Evolutionary conservation across 495 filamentous ascomycete species (phyloP).

Genomic region (Lophiotrema nucula): DNA sequence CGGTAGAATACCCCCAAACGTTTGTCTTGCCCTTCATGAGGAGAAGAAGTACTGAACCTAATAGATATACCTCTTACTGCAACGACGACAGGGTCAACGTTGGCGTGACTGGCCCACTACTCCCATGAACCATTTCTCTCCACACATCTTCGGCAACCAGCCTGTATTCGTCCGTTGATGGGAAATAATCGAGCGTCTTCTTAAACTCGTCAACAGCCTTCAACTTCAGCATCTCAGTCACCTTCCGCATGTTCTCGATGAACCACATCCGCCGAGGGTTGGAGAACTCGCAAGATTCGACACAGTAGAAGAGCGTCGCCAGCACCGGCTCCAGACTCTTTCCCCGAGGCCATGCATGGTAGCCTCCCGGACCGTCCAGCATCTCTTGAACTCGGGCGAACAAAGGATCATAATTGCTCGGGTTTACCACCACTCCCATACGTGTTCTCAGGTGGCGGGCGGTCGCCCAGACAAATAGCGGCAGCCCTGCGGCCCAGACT

Average conservation of each 20-base stretch:
- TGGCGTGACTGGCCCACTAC: background rate
- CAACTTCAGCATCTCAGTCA: conserved; percentile 19
- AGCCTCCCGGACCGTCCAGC: conserved; percentile 9
- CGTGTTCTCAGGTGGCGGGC: conserved; percentile 13
- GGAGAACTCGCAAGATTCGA: conserved; percentile 13
- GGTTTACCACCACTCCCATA: background rate
- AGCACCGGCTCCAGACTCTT: conserved; percentile 20
- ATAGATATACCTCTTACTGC: background rate
- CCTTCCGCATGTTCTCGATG: conserved; percentile 13
- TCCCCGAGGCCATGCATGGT: conserved; percentile 19
- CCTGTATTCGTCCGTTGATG: conserved; percentile 10
- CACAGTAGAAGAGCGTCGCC: conserved; percentile 18
- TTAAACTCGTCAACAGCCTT: conserved; percentile 22
- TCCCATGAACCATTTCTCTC: conserved; percentile 18
- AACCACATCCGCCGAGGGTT: conserved; percentile 18
- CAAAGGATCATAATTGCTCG: conserved; percentile 3
- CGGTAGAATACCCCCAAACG: too few species aligned
- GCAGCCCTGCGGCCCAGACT: conserved; percentile 16
- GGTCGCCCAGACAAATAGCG: conserved; percentile 22
- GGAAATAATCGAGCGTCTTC: conserved; percentile 19
- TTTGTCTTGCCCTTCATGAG: too few species aligned
- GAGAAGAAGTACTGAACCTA: background rate
- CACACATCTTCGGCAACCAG: conserved; percentile 4
- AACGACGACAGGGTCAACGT: conserved; percentile 7
- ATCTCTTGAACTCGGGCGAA: conserved; percentile 6